These are phyloP conservation scores for Mycogone perniciosa DNA, from an alignment of 2,329 filamentous ascomycete genomes.

Conservation along the genomic window DNA sequence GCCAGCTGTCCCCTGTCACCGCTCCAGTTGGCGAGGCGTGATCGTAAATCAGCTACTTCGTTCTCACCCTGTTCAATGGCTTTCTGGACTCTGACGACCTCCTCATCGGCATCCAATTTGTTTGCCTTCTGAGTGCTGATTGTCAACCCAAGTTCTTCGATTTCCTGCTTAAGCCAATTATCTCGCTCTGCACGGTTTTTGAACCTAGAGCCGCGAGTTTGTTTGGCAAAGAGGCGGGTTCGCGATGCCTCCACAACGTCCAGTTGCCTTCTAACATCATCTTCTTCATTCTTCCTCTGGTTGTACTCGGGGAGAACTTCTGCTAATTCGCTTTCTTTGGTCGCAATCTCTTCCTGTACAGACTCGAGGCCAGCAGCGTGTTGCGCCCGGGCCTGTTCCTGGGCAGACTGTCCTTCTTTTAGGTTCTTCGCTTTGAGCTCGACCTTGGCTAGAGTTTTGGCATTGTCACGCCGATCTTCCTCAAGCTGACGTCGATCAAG, in stretches of 20 bases:
- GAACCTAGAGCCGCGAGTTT: conserved; percentile 82
- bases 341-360: conserved; percentile 66
- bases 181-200: conserved; percentile 85
- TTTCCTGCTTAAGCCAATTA: conserved; percentile 71
- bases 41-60: conserved; percentile 63
- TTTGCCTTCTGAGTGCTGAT: conserved; percentile 78
- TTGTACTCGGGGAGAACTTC: conserved; percentile 72
- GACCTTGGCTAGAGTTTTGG: conserved; percentile 73
- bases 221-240: conserved; percentile 82
- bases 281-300: conserved; percentile 65
- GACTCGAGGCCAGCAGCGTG: conserved; percentile 66
- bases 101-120: conserved; percentile 75
- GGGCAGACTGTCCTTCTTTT: conserved; percentile 72
- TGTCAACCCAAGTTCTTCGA: conserved; percentile 70
- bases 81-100: conserved; percentile 64
- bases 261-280: conserved; percentile 61
- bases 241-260: conserved; percentile 69
- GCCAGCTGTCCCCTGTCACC: conserved; percentile 66
- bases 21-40: conserved; percentile 72
- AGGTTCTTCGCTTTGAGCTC: conserved; percentile 80
- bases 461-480: conserved; percentile 77
- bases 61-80: conserved; percentile 67
- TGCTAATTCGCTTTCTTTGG: conserved; percentile 70
- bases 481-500: conserved; percentile 85
- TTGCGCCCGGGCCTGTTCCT: conserved; percentile 64